Evolutionary conservation across 352 stramenopile species (phyloP), one percentile per base, ranked within the genome.

Genomic region (Pythium guiyangense): DNA sequence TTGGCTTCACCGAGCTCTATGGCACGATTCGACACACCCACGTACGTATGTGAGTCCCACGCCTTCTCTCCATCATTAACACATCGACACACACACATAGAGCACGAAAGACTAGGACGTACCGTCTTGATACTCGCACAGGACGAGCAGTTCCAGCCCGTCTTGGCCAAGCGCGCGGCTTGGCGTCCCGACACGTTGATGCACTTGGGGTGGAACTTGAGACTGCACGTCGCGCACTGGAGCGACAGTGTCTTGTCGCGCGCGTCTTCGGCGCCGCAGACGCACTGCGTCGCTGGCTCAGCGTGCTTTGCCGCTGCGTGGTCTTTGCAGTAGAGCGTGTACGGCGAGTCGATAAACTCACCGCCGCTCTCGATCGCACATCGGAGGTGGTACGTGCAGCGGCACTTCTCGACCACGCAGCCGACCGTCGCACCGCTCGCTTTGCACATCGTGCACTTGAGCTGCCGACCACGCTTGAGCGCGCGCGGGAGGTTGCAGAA

Each of bases 401-500:
- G 73, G 61, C 85, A 93, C 39, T 90, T 88, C 29, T 84, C 65
- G 22, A 90, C 76, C 25, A 91, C 69, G 59, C 85, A 95, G 8
- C 83, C 81, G 26, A 95, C 79, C 0, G 85, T 91, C 0, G 85
- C 85, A 25, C 85, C 83, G 22, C 73, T 62, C 27, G 76, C 59
- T 31, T 92, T 82, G 58, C 85, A 95, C 20, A 58, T 68, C 0
- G 73, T 78, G 60, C 85, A 95, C 46, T 84, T 76, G 17, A 94
- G 70, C 57, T 91, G 80, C 5, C 82, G 76, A n/a, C 82, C 81
- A n/a, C 81, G 75, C 55, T 92, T 92, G 44, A 94, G 74, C 18
- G 84, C 79, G 54, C 83, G 83, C 0, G 75, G 69, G 31, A 94
- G 57, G 49, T 92, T 90, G 65, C 83, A 89, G 49, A 92, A 92